These are phyloP conservation scores for Forsythia viridissima DNA, from an alignment of 257 asterid genomes.

Conservation along the genomic window DNA sequence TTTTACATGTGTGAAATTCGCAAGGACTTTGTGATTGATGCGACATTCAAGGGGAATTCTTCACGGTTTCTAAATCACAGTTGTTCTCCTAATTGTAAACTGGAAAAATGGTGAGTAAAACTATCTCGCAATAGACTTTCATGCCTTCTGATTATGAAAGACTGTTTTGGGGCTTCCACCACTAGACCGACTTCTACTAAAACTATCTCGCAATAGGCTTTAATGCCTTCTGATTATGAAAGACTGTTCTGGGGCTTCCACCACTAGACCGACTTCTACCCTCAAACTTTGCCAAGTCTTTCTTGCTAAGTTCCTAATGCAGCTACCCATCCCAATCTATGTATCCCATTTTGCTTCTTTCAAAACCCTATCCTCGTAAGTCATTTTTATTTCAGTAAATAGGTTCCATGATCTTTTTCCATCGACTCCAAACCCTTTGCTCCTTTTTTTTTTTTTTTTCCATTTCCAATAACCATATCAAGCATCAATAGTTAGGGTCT, in stretches of 20 bases:
- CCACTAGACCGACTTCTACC: not conserved
- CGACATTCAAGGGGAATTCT: conserved; percentile 86
- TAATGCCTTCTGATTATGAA: not conserved
- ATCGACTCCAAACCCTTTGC: not conserved
- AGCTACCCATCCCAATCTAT: not conserved
- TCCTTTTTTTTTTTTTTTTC: not conserved
- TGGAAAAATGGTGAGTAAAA: conserved; percentile 83
- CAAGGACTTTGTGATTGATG: conserved; percentile 91
- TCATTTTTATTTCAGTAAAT: not conserved
- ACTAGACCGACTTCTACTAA: not conserved
- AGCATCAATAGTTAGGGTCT: conserved; percentile 1
- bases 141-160: conserved; percentile 2
- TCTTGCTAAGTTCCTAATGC: not conserved
- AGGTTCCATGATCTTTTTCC: not conserved
- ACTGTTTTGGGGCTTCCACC: not conserved
- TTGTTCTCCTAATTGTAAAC: conserved; percentile 87
- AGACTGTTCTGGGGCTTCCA: conserved; percentile 6
- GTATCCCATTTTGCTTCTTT: not conserved
- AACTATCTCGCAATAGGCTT: conserved; percentile 16
- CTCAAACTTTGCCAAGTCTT: not conserved
- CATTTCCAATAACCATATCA: not conserved
- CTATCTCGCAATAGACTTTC: conserved; percentile 18
- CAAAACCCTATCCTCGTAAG: not conserved
- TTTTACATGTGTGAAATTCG: conserved; percentile 93
- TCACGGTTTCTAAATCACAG: conserved; percentile 95